Conservation (phyloP, 163 green algal genomes). For the Dunaliella salina region DNA sequence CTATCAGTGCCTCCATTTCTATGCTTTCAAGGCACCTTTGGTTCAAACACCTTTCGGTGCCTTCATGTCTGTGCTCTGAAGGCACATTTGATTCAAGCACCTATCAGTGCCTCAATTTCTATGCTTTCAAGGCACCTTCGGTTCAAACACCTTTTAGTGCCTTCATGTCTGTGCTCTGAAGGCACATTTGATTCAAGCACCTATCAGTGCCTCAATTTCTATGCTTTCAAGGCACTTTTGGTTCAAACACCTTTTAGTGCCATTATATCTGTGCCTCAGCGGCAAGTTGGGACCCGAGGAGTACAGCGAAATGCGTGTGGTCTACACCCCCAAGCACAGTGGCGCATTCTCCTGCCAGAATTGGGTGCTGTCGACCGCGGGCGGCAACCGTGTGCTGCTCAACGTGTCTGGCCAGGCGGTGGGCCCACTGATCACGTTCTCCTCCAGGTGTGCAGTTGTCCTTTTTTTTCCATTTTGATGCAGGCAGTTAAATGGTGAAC, state of each 20-base stretch:
- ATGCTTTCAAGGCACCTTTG: no score
- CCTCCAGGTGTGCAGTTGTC: conserved; percentile 4
- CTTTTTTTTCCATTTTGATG: background rate
- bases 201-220: no score
- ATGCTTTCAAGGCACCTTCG: no score
- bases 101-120: no score
- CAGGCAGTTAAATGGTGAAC: conserved; percentile 20
- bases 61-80: background rate
- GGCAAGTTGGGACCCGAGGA: conserved; percentile 47
- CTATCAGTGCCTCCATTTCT: no score
- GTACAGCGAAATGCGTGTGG: conserved; percentile 46
- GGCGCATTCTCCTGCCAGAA: conserved; percentile 55
- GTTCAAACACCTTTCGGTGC: no score
- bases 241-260: no score
- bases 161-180: no score
- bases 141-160: no score
- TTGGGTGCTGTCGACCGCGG: conserved; percentile 50
- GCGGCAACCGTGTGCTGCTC: conserved; percentile 52
- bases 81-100: no score
- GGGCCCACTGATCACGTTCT: conserved; percentile 48
- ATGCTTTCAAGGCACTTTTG: no score
- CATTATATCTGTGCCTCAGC: conserved; percentile 13
- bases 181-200: no score
- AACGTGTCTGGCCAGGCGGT: conserved; percentile 47
- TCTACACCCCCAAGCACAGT: conserved; percentile 49